Evolutionary conservation across 345 rosid genomes (phyloP).

Genomic region (Pelargonium nanum): DNA sequence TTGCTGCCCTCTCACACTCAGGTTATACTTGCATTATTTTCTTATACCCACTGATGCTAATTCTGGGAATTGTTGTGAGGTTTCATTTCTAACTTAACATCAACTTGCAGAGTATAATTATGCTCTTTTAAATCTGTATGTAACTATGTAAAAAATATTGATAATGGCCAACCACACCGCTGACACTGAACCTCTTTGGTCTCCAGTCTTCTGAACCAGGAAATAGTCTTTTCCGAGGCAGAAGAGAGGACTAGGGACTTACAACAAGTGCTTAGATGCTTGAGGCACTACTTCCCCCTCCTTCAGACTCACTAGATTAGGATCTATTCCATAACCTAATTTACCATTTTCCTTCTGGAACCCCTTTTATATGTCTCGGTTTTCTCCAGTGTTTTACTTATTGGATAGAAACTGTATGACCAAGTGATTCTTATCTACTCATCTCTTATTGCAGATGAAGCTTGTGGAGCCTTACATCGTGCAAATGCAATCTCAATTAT

Average conservation of each 20-base stretch:
- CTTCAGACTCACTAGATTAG: too few species aligned
- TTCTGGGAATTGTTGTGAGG: background rate
- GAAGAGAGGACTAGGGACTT: too few species aligned
- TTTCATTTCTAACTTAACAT: background rate
- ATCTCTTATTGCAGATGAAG: conserved; percentile 50
- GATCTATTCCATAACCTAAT: background rate
- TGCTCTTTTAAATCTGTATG: background rate
- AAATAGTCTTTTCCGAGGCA: too few species aligned
- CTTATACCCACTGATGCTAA: background rate
- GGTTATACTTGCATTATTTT: conserved; percentile 18
- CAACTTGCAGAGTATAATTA: background rate
- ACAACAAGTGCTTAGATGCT: background rate
- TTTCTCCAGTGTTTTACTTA: background rate
- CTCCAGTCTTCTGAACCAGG: background rate
- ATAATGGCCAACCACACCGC: background rate
- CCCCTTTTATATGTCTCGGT: background rate
- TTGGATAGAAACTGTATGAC: too few species aligned
- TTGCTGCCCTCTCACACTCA: conserved; percentile 57
- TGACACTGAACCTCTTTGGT: background rate
- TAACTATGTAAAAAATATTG: background rate
- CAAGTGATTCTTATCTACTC: background rate
- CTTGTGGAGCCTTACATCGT: conserved; percentile 42
- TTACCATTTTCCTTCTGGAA: background rate
- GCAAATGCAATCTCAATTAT: conserved; percentile 50
- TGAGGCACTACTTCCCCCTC: too few species aligned